phyloP scores from a whole-genome alignment of 2,329 filamentous ascomycete species.

The Pseudogymnoascus sp. region DNA sequence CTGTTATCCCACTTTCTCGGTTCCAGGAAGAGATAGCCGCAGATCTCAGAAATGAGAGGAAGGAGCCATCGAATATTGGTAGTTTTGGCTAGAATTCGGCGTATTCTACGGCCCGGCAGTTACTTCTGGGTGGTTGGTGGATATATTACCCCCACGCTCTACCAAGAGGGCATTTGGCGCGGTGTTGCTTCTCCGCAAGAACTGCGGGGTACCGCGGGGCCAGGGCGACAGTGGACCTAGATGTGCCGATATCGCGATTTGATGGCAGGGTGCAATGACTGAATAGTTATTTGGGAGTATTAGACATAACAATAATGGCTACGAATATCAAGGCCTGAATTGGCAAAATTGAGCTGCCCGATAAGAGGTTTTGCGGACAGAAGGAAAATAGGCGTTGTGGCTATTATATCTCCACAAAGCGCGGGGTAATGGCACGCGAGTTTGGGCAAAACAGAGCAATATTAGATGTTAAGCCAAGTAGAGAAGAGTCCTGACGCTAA shows the following conservation, averaged over 20 bases:
- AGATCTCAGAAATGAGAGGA: background rate
- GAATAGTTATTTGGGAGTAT: background rate
- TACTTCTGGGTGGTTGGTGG: background rate
- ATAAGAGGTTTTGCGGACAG: background rate
- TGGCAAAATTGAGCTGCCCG: background rate
- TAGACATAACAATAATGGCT: background rate
- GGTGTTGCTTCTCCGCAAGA: background rate
- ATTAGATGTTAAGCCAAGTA: background rate
- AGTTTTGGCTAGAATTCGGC: background rate
- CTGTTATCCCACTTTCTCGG: background rate
- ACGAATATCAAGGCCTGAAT: background rate
- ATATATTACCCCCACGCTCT: constrained; percentile 2
- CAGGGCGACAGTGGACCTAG: background rate
- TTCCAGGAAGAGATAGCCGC: background rate
- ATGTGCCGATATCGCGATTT: constrained; percentile 3
- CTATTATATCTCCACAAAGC: background rate
- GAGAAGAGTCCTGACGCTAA: background rate
- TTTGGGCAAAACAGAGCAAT: background rate
- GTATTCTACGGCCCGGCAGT: background rate
- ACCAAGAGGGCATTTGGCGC: background rate
- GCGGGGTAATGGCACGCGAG: constrained; percentile 5
- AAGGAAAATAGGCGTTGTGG: background rate
- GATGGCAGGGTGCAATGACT: background rate
- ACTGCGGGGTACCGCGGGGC: background rate
- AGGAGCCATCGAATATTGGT: background rate